Percentiles rank a stretch among this genome's conserved stretches.
Conservation (phyloP, 495 filamentous ascomycete genomes). For the Hypoxylon lienhwacheense region DNA sequence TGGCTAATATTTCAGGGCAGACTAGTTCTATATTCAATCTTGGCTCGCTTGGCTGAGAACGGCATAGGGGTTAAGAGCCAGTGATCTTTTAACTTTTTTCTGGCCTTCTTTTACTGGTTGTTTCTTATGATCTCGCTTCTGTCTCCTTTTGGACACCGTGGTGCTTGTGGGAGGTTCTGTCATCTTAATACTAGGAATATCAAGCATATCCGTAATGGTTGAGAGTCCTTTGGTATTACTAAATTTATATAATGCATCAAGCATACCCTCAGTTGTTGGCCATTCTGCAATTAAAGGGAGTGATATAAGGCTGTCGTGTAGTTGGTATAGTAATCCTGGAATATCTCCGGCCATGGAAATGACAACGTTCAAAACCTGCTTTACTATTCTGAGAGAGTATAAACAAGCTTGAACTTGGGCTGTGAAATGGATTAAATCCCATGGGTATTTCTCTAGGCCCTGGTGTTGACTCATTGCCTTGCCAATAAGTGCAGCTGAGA, state of each 20-base stretch:
- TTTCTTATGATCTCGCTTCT: slow-evolving; percentile 3
- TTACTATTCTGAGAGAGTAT: slow-evolving; percentile 68
- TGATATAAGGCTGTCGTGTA: slow-evolving; percentile 16
- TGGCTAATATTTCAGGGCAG: not conserved
- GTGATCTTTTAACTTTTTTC: slow-evolving; percentile 4
- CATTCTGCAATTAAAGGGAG: slow-evolving; percentile 34
- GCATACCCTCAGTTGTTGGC: slow-evolving; percentile 33
- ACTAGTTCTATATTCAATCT: slow-evolving; percentile 6
- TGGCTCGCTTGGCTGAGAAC: slow-evolving; percentile 26
- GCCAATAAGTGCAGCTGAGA: slow-evolving; percentile 19
- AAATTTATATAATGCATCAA: slow-evolving; percentile 12
- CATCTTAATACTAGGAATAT: slow-evolving; percentile 7
- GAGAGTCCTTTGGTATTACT: slow-evolving; percentile 6
- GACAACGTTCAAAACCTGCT: slow-evolving; percentile 54
- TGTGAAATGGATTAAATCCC: slow-evolving; percentile 65
- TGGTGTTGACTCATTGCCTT: slow-evolving; percentile 1
- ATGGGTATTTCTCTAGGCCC: slow-evolving; percentile 42
- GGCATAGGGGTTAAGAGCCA: slow-evolving; percentile 29
- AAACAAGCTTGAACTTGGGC: slow-evolving; percentile 64
- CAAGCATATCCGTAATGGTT: slow-evolving; percentile 25
- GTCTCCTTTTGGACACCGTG: slow-evolving; percentile 3
- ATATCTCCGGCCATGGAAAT: slow-evolving; percentile 14
- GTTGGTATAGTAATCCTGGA: slow-evolving; percentile 13
- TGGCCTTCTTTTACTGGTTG: slow-evolving; percentile 3
- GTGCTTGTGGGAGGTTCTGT: not conserved